Evolutionary conservation across 805 yeast genomes (phyloP), one percentile per base, ranked within the genome.

Genomic region (Ogataea nakhonphanomensis): DNA sequence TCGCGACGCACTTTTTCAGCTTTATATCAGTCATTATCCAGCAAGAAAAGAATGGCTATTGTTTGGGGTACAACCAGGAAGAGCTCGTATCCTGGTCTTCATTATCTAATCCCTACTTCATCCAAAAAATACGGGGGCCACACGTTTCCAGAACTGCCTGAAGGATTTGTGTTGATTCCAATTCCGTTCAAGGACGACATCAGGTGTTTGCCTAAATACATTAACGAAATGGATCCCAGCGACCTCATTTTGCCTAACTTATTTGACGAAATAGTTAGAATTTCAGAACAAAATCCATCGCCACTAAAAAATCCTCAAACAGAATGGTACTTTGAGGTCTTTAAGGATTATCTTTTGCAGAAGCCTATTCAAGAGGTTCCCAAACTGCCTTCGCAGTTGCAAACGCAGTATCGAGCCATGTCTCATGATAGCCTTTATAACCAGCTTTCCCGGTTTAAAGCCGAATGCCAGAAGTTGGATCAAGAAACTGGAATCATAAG

Each of bases 121-220:
- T 25, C 45, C 12, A 25, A 17, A 17, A 17, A 3, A 17, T 17
- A 17, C 20, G 20, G 3, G 5, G 20, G 20, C 20, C 20, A 17
- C 49, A 25, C 35, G 35, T 29, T 10, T 44, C 53, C 13, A 37
- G 35, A 7, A 33, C 31, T 10, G 30, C 84, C 91, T 0, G 79
- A 84, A 41, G 96, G 96, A 0, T 75, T 91, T 46, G 78, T 81
- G 35, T 58, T 89, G 41, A 70, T 84, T 7, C 69, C 72, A 23
- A 51, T 85, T 15, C 96, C 98, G 1, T 84, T 75, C 68, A 62
- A 76, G 11, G 95, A 88, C 49, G 91, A 87, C 56, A 61, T 88
- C 3, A 67, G 97, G 37, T 69, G 74, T 25, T 59, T 78, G 4
- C 96, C 97, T 0, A 40, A 38, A 2, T 52, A 49, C 43, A 25